Evolutionary conservation across 2,329 filamentous ascomycete species (phyloP), one percentile per base, ranked within the genome.

Genomic region (Neofusicoccum kwambonambiense): DNA sequence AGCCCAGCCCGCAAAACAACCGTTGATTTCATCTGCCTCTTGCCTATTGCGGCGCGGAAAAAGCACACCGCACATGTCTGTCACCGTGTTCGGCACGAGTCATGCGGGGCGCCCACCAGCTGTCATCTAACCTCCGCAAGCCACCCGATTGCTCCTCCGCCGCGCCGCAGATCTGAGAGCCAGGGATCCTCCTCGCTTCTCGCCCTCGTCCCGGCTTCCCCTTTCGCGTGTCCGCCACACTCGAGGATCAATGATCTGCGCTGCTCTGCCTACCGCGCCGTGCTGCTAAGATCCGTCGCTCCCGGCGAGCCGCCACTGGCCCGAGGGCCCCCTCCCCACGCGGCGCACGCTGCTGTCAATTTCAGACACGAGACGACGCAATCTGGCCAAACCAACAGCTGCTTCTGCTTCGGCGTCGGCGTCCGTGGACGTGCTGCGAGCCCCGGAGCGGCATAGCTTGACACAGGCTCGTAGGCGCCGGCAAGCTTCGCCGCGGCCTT

Each of bases 171-270:
- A 51, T 50, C 58, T 51, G 13, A n/a, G 9, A 12, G 15, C 47
- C 37, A 50, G 42, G 58, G 45, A 50, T 62, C 19, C 58, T 39
- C 58, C 58, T 60, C 56, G 56, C 58, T 62, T 62, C 58, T 11
- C 7, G 4, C 45, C 17, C 45, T 27, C 12, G 34, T 45, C 47
- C 56, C 56, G 56, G 31, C 56, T 51, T 62, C 45, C 58, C 47
- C 47, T 51, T 50, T 42, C 58, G 58, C 58, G 58, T 62, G 45
- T 50, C 44, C 45, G 58, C 58, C 47, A 62, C 58, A 15, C 37
- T 17, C 45, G 44, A 31, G 51, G 58, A 62, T 62, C 58, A 51
- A n/a, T 62, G 58, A 62, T 62, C 58, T 41, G 19, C 58, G 37
- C 35, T 45, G 58, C 34, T 62, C 27, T 17, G 22, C 13, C 54